A percentile compares a stretch with the other conserved stretches of the same genome.
These are phyloP conservation scores for Pistacia atlantica DNA, from an alignment of 345 rosid genomes.

Conservation along the genomic window DNA sequence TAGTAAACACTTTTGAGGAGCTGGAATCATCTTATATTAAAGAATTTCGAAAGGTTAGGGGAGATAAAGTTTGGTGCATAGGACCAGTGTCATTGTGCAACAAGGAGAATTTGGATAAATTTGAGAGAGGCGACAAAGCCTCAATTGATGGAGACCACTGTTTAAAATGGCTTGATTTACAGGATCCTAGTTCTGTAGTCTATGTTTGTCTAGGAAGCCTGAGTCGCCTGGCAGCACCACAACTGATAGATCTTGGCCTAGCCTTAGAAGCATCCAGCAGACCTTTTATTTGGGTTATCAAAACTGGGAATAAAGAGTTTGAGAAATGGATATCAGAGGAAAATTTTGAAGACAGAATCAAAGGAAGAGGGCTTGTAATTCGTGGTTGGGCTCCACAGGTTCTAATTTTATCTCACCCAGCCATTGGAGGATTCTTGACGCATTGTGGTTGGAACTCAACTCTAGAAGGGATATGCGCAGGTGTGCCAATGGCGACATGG, in stretches of 20 bases:
- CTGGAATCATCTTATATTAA: constrained; percentile 34
- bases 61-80: constrained; percentile 41
- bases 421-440: constrained; percentile 34
- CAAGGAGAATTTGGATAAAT: constrained; percentile 29
- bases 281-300: constrained; percentile 39
- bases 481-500: constrained; percentile 33
- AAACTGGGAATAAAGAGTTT: constrained; percentile 18
- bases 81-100: constrained; percentile 53
- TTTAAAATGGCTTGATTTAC: constrained; percentile 32
- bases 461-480: constrained; percentile 12
- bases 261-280: constrained; percentile 46
- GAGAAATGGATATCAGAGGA: constrained; percentile 23
- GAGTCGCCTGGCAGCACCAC: constrained; percentile 23
- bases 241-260: constrained; percentile 45
- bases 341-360: background rate
- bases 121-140: constrained; percentile 40
- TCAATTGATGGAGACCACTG: constrained; percentile 20
- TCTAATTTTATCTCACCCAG: constrained; percentile 3
- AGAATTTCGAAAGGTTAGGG: constrained; percentile 26
- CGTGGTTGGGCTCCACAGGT: constrained; percentile 26
- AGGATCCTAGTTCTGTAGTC: constrained; percentile 31
- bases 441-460: constrained; percentile 29
- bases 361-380: background rate
- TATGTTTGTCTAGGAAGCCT: constrained; percentile 57
- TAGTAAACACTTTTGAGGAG: constrained; percentile 43